Conservation (phyloP, 345 rosid species). For the Camelina sativa region DNA sequence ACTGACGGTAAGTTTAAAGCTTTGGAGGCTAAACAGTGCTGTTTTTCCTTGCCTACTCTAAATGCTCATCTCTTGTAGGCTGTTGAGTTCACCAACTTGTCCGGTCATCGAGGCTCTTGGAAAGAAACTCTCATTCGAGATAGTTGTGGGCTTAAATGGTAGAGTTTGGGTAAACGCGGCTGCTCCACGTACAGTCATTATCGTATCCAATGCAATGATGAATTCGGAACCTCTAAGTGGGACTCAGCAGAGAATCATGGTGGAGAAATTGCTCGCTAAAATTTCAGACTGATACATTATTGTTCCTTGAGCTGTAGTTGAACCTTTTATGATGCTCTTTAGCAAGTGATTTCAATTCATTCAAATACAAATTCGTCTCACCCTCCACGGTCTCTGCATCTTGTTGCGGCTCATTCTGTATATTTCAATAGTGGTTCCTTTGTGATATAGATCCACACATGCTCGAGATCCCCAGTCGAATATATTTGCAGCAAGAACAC, state of each 20-base stretch:
- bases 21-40: neutral
- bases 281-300: conserved; percentile 47
- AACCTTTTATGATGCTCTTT: conserved; percentile 2
- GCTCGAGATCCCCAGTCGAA: conserved; percentile 99
- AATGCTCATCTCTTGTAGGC: conserved; percentile 55
- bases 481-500: conserved; percentile 98
- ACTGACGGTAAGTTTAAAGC: conserved; percentile 60
- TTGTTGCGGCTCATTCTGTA: conserved; percentile 98
- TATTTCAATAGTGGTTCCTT: conserved; percentile 97
- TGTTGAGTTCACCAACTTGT: conserved; percentile 74
- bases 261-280: conserved; percentile 59
- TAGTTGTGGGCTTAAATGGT: conserved; percentile 84
- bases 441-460: conserved; percentile 97
- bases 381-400: conserved; percentile 99
- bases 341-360: conserved; percentile 2
- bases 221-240: conserved; percentile 69
- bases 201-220: conserved; percentile 69
- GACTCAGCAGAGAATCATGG: conserved; percentile 78
- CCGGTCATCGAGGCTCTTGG: conserved; percentile 83
- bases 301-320: conserved; percentile 24
- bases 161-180: conserved; percentile 66
- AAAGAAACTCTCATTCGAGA: conserved; percentile 75
- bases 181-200: conserved; percentile 61
- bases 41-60: neutral
- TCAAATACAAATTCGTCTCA: conserved; percentile 36